Evolutionary conservation across 2,329 filamentous ascomycete species (phyloP).

Genomic region (Didymella glomerata): DNA sequence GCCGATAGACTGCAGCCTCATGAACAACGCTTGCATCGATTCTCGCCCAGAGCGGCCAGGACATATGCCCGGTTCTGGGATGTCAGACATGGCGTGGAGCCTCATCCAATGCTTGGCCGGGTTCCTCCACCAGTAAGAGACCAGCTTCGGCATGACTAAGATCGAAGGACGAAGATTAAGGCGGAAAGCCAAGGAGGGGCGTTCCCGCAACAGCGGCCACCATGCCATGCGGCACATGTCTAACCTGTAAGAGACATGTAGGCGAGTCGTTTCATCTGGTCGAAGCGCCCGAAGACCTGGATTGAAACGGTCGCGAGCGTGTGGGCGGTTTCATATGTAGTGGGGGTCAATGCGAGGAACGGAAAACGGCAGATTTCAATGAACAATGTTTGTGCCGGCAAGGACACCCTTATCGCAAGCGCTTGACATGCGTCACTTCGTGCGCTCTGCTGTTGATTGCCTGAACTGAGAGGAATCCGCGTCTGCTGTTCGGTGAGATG

Average conservation of each 20-base stretch:
- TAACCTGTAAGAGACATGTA: conserved; percentile 27
- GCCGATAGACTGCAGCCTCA: conserved; percentile 29
- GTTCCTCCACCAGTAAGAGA: conserved; percentile 42
- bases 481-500: conserved; percentile 1
- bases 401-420: conserved; percentile 7
- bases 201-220: conserved; percentile 37
- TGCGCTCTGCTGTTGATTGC: conserved; percentile 11
- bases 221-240: conserved; percentile 28
- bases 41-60: conserved; percentile 29
- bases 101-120: conserved; percentile 31
- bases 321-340: conserved; percentile 46
- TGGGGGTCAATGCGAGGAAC: conserved; percentile 34
- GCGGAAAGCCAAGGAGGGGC: conserved; percentile 25
- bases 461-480: neutral
- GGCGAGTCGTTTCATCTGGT: conserved; percentile 33
- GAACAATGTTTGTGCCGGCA: conserved; percentile 1
- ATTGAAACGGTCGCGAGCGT: conserved; percentile 45
- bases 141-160: conserved; percentile 18
- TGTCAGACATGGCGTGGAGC: conserved; percentile 29
- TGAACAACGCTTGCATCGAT: conserved; percentile 31
- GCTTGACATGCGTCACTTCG: conserved; percentile 13
- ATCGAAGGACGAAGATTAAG: conserved; percentile 30
- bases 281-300: conserved; percentile 43
- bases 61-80: conserved; percentile 26
- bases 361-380: conserved; percentile 21